phyloP scores from a whole-genome alignment of 139 green algal genomes.

The Pleodorina starrii region DNA sequence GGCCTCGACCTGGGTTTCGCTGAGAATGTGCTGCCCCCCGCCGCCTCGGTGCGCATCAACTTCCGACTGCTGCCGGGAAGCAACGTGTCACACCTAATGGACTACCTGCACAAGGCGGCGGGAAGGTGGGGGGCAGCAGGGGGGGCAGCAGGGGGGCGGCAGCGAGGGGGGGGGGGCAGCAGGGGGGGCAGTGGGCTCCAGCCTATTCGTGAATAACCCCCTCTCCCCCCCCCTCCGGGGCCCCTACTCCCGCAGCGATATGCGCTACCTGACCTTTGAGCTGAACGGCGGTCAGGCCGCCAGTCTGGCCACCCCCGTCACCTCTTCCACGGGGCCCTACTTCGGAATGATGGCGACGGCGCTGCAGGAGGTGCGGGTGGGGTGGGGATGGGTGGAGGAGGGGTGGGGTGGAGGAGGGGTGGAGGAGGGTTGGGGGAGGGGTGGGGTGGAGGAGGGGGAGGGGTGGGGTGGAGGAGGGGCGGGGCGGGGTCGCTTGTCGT shows the following conservation, averaged over 20 bases:
- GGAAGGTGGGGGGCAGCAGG: conserved; percentile 39
- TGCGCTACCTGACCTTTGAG: conserved; percentile 3
- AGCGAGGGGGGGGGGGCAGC: too few species aligned
- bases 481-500: too few species aligned
- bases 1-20: conserved; percentile 52
- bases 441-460: neutral
- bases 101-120: conserved; percentile 19
- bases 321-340: conserved; percentile 52
- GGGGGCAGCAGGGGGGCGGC: too few species aligned
- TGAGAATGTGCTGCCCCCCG: conserved; percentile 76
- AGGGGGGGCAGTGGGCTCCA: too few species aligned
- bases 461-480: neutral
- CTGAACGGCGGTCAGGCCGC: neutral
- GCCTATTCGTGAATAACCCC: too few species aligned
- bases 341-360: conserved; percentile 64
- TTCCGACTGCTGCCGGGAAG: conserved; percentile 72
- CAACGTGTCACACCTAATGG: neutral
- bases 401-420: neutral
- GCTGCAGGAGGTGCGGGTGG: conserved; percentile 56
- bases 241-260: too few species aligned
- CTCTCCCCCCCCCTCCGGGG: too few species aligned
- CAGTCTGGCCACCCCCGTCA: conserved; percentile 51
- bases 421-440: neutral
- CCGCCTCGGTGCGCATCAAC: conserved; percentile 69
- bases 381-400: neutral